Evolutionary conservation across 1,284 basidiomycete species (phyloP), one percentile per base, ranked within the genome.

Genomic region (Leccinum solheimii): DNA sequence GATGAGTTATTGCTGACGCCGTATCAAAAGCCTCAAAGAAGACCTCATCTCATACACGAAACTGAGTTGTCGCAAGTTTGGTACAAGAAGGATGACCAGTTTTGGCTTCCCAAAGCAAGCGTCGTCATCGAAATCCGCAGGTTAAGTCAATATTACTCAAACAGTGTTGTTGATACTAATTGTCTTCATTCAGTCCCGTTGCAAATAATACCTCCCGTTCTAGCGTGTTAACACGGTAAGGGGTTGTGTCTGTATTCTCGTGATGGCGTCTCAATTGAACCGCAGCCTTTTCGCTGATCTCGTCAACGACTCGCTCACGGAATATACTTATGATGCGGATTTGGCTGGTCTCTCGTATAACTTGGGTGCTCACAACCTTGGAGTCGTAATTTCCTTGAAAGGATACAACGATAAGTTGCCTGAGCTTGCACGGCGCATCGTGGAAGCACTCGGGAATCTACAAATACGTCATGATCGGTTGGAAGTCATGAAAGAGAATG

Each of bases 391-490:
- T 34, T 81, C 83, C 9, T 79, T 95, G 54, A 84, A 83, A 56
- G 97, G 97, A 2, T 99, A 98, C 79, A 97, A 97, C 72, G 96
- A 99, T 78, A 98, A 98, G 78, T 81, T 99, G 43, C 79, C 86
- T 6, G 85, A 92, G 0, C 83, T 99, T 36, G 83, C 90, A 8
- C 80, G 89, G 68, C 84, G 89, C 64, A 87, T 99, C 59, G 75
- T 98, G 50, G 84, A 90, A 64, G 88, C 87, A 69, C 80, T 92
- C 60, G 89, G 85, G 72, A 79, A 79, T 34, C 81, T 97, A 59
- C 78, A 85, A 68, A 82, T 97, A 36, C 83, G 89, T 67, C 77
- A 85, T 26, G 84, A 90, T 60, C 82, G 96, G 62, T 86, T 98
- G 62, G 84, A 82, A 55, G 85, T 98, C 56, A 86, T 97, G 74